A percentile compares a stretch with the other conserved stretches of the same genome.
phyloP scores from a whole-genome alignment of 202 grass and related monocot species.

The Schoenoplectus triqueter region DNA sequence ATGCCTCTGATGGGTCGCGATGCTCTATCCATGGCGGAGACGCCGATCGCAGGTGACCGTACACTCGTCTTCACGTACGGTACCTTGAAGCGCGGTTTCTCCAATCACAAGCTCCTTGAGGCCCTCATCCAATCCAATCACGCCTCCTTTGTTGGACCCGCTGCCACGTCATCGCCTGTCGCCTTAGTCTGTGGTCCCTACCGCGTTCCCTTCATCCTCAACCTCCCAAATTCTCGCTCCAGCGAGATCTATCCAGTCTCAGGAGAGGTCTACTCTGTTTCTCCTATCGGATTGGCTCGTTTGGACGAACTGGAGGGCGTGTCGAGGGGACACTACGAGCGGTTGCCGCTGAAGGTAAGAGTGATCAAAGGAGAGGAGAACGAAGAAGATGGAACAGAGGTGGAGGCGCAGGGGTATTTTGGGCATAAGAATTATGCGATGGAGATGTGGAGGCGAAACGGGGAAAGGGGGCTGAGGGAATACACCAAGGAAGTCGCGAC shows the following conservation, averaged over 20 bases:
- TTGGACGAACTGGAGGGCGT: conserved; percentile 91
- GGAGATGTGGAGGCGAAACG: conserved; percentile 77
- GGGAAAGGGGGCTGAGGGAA: conserved; percentile 59
- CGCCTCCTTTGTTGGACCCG: conserved; percentile 55
- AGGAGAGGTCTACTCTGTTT: conserved; percentile 78
- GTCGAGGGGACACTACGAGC: conserved; percentile 75
- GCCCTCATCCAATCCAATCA: conserved; percentile 52
- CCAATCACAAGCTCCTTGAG: conserved; percentile 76
- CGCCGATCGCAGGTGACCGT: background rate
- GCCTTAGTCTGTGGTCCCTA: conserved; percentile 90
- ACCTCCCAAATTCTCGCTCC: conserved; percentile 47
- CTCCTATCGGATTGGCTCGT: conserved; percentile 49
- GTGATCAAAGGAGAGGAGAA: conserved; percentile 26
- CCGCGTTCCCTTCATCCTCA: conserved; percentile 93
- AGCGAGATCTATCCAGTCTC: conserved; percentile 48
- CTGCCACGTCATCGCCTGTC: conserved; percentile 47
- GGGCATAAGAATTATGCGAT: conserved; percentile 68
- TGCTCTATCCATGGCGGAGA: conserved; percentile 1
- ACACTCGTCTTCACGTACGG: conserved; percentile 94
- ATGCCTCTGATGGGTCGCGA: conserved; percentile 18
- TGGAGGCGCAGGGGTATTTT: conserved; percentile 69
- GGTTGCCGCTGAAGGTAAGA: conserved; percentile 50
- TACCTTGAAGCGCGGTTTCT: conserved; percentile 89
- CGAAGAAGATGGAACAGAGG: conserved; percentile 30
- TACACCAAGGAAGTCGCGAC: conserved; percentile 71